Conservation (phyloP, 352 stramenopile genomes). For the Phytophthora pini region DNA sequence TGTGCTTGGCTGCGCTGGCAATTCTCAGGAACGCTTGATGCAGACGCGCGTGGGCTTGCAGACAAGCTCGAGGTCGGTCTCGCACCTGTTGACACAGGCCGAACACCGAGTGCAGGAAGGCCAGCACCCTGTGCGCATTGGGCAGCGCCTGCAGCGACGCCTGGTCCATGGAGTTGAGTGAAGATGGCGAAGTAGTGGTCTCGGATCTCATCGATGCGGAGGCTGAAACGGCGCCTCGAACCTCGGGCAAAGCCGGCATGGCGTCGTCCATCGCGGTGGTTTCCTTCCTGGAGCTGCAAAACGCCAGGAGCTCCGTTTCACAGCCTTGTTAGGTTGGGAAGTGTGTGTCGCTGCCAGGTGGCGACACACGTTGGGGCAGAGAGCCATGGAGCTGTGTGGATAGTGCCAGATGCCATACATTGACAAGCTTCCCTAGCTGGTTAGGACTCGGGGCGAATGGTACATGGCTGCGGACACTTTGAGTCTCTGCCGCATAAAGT, state of each 20-base stretch:
- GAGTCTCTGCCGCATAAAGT: conserved; percentile 14
- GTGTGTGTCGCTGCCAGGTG: conserved; percentile 13
- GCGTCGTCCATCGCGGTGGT: conserved; percentile 25
- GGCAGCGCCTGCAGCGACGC: conserved; percentile 28
- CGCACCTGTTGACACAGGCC: conserved; percentile 50
- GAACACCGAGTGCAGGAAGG: conserved; percentile 45
- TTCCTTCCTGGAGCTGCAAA: conserved; percentile 18
- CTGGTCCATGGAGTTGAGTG: conserved; percentile 32
- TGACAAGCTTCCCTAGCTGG: neutral
- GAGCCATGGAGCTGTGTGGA: conserved; percentile 1
- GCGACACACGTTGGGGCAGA: conserved; percentile 16
- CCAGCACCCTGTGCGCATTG: conserved; percentile 43
- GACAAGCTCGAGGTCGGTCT: conserved; percentile 47
- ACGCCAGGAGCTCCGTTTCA: conserved; percentile 16
- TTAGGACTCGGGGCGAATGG: conserved; percentile 9
- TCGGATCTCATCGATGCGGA: conserved; percentile 1
- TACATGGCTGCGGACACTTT: conserved; percentile 1
- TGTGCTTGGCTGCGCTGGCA: conserved; percentile 37
- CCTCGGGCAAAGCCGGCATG: conserved; percentile 4
- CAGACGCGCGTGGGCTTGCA: conserved; percentile 56
- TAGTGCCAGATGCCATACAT: conserved; percentile 6
- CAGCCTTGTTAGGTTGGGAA: conserved; percentile 17
- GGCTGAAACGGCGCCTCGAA: conserved; percentile 9
- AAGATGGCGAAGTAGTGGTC: conserved; percentile 26
- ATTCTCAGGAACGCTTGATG: conserved; percentile 60